These are phyloP conservation scores for Ascochyta koolunga DNA, from an alignment of 2,329 filamentous ascomycete genomes.

Conservation along the genomic window DNA sequence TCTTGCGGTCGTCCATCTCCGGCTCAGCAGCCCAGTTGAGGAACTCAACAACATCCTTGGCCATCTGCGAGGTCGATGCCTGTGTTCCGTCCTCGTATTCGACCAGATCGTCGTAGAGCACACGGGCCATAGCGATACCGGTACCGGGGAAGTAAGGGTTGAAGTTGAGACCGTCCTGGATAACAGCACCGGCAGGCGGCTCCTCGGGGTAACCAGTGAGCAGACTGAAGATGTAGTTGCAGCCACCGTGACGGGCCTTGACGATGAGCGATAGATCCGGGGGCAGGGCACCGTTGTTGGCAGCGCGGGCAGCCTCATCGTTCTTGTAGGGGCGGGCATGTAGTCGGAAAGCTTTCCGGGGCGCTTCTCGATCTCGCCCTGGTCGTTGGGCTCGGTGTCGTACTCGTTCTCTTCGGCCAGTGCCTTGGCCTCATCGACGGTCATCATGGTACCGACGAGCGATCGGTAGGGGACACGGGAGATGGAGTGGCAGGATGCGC, in stretches of 20 bases:
- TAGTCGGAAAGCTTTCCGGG: slow-evolving; percentile 99
- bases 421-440: slow-evolving; percentile 96
- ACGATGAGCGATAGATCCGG: slow-evolving; percentile 97
- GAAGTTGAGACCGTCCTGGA: slow-evolving; percentile 95
- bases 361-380: slow-evolving; percentile 98
- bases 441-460: slow-evolving; percentile 89
- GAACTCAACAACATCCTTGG: slow-evolving; percentile 98
- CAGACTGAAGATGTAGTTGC: slow-evolving; percentile 97
- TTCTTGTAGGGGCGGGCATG: slow-evolving; percentile 97
- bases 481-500: slow-evolving; percentile 96
- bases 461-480: slow-evolving; percentile 91
- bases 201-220: slow-evolving; percentile 98
- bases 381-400: slow-evolving; percentile 95
- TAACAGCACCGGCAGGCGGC: slow-evolving; percentile 83
- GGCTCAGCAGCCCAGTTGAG: slow-evolving; percentile 99
- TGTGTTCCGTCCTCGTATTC: slow-evolving; percentile 98
- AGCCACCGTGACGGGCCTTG: slow-evolving; percentile 97
- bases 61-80: slow-evolving; percentile 97
- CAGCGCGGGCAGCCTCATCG: slow-evolving; percentile 95
- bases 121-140: slow-evolving; percentile 98
- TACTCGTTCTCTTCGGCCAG: slow-evolving; percentile 99
- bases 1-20: slow-evolving; percentile 99
- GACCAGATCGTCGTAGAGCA: slow-evolving; percentile 94
- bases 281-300: slow-evolving; percentile 97
- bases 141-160: slow-evolving; percentile 99